Conservation (phyloP, 495 filamentous ascomycete genomes). For the Filosporella fistucella region DNA sequence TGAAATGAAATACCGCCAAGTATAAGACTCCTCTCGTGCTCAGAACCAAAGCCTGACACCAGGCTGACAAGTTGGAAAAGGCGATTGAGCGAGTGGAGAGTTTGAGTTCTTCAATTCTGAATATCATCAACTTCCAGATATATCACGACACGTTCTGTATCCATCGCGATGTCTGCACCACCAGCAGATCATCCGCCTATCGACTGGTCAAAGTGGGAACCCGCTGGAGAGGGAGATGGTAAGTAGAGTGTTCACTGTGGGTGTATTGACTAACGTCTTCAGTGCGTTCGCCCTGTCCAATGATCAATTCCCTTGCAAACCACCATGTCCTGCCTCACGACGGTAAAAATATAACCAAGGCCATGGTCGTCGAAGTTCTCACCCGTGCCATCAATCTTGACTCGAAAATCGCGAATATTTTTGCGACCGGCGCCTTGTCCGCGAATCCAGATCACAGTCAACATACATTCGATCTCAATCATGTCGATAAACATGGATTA, state of each 20-base stretch:
- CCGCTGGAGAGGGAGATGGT: conserved; percentile 18
- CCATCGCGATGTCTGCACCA: not conserved
- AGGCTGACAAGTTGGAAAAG: no score
- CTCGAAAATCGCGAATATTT: conserved; percentile 6
- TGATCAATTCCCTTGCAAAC: conserved; percentile 21
- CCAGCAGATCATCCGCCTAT: conserved; percentile 10
- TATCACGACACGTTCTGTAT: no score
- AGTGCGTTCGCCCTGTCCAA: conserved; percentile 19
- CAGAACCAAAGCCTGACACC: no score
- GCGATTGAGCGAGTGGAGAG: no score
- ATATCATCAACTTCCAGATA: no score
- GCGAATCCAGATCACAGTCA: conserved; percentile 3
- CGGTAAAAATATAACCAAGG: conserved; percentile 29
- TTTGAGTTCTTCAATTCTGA: no score
- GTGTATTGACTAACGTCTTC: not conserved
- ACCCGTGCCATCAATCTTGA: conserved; percentile 24
- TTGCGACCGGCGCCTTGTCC: conserved; percentile 9
- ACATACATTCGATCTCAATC: conserved; percentile 24
- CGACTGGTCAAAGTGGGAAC: conserved; percentile 17
- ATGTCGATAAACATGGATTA: conserved; percentile 23
- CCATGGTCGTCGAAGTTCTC: conserved; percentile 24
- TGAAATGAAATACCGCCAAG: no score
- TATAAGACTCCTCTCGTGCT: no score
- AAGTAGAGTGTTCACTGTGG: not conserved
- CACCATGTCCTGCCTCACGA: conserved; percentile 15